Base-by-base conservation (phyloP, 768 basidiomycete species). In the Tylopilus vinaceipallidus region DNA sequence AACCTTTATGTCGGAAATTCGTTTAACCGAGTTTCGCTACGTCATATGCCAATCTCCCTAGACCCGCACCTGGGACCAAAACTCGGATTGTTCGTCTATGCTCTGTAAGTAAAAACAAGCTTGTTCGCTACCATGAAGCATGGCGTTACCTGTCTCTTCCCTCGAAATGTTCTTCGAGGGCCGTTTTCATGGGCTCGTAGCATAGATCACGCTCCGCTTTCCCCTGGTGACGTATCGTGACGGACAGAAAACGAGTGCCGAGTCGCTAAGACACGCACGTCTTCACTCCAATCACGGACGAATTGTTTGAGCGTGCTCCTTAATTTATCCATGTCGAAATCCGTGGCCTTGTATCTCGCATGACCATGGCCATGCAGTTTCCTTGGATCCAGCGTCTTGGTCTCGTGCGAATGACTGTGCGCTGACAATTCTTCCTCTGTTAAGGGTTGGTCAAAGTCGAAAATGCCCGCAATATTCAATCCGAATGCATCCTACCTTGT, bases 251-350 rank as follows among this genome's bases (percentile, higher is more conserved):
- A 35, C 6, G 34, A 38, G 36, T 2, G 8, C 14, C 11, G 11
- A 26, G 39, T 26, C 33, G 49, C 17, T 16, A 11, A 20, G 52
- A 49, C 2, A 58, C 70, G 37, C 34, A 92, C 91, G 74, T 91
- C 86, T 55, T 75, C 78, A 52, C 88, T 90, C 94, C 95, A 98
- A 62, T 98, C 94, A 12, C 94, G 78, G 10, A 93, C 93, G 44
- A 95, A 86, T 59, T 95, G 93, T 62, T 95, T 91, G 33, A 98
- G 69, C 0, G 94, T 95, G 61, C 91, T 94, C 50, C 93, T 73
- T 34, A 98, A 73, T 63, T 95, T 95, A 64, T 97, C 92, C 83
- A 89, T 87, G 57, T 92, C 88, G 52, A 80, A 79, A 32, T 91
- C 88, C 0, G 79, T 82, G 1, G 83, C 79, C 49, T 71, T 75